Percentiles rank a stretch among this genome's conserved stretches.
Evolutionary conservation across 2,329 filamentous ascomycete species (phyloP).

Genomic region (Ceratocystis colombiana): DNA sequence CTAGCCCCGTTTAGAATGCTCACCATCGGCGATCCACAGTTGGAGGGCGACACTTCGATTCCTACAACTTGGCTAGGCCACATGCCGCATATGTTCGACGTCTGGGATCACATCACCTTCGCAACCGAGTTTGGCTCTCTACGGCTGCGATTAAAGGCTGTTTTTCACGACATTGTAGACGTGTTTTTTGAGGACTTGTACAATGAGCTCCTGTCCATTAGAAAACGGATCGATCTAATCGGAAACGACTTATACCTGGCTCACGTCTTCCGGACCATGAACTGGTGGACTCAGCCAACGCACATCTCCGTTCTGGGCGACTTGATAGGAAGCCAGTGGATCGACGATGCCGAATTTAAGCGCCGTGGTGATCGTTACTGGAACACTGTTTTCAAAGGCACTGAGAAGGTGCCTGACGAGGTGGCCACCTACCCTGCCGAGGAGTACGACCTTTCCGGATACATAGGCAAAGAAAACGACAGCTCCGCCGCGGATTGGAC

Average conservation of each 20-base stretch:
- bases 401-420: conserved; percentile 51
- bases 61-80: conserved; percentile 46
- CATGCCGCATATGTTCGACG: conserved; percentile 45
- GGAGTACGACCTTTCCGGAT: conserved; percentile 43
- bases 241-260: conserved; percentile 93
- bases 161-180: conserved; percentile 50
- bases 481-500: conserved; percentile 47
- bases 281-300: conserved; percentile 76
- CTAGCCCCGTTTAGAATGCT: conserved; percentile 74
- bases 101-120: conserved; percentile 41
- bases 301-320: conserved; percentile 87
- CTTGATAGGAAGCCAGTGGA: conserved; percentile 90
- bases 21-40: conserved; percentile 80
- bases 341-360: conserved; percentile 73
- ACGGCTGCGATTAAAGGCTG: conserved; percentile 43
- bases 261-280: conserved; percentile 75
- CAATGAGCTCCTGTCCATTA: conserved; percentile 52
- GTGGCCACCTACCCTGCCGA: conserved; percentile 40
- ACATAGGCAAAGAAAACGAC: conserved; percentile 35
- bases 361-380: conserved; percentile 65
- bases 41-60: conserved; percentile 84
- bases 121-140: conserved; percentile 39
- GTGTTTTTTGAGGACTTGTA: conserved; percentile 59
- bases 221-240: conserved; percentile 77
- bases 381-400: conserved; percentile 64